Evolutionary conservation across 78 protist genomes (phyloP).

Genomic region (Dictyostelium citrinum): DNA sequence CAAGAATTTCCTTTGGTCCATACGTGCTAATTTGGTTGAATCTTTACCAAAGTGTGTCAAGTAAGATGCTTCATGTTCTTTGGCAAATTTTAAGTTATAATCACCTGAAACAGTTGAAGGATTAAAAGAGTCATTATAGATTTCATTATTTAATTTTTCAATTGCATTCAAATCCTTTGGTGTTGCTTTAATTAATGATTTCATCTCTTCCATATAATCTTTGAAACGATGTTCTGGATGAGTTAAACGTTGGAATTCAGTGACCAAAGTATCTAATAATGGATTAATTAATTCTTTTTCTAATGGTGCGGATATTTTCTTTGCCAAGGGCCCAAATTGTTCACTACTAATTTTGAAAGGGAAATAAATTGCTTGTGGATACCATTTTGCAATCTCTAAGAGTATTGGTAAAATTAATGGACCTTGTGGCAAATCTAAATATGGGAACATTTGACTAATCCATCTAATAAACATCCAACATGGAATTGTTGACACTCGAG

Average conservation of each 20-base stretch:
- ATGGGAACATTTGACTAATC: slow-evolving; percentile 83
- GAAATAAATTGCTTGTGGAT: slow-evolving; percentile 86
- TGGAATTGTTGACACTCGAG: slow-evolving; percentile 33
- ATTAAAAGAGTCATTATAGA: slow-evolving; percentile 59
- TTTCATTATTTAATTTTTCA: neutral
- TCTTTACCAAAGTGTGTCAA: slow-evolving; percentile 48
- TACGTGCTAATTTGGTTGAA: slow-evolving; percentile 29
- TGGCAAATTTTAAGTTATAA: slow-evolving; percentile 66
- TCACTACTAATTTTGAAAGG: slow-evolving; percentile 75
- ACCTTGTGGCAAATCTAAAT: slow-evolving; percentile 63
- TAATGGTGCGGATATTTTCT: slow-evolving; percentile 11
- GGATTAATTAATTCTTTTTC: slow-evolving; percentile 33
- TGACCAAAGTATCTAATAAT: slow-evolving; percentile 32
- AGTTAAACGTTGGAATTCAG: slow-evolving; percentile 30
- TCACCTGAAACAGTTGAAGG: slow-evolving; percentile 39
- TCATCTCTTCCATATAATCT: slow-evolving; percentile 73
- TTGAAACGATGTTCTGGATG: slow-evolving; percentile 83
- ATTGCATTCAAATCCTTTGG: neutral
- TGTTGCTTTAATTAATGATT: slow-evolving; percentile 15
- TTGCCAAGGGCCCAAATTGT: slow-evolving; percentile 29
- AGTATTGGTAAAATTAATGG: slow-evolving; percentile 34
- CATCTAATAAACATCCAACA: slow-evolving; percentile 85
- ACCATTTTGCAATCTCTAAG: slow-evolving; percentile 45
- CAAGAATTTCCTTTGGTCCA: slow-evolving; percentile 62
- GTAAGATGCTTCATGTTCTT: slow-evolving; percentile 28